Conservation (phyloP, 257 asterid genomes). For the Nemophila menziesii region DNA sequence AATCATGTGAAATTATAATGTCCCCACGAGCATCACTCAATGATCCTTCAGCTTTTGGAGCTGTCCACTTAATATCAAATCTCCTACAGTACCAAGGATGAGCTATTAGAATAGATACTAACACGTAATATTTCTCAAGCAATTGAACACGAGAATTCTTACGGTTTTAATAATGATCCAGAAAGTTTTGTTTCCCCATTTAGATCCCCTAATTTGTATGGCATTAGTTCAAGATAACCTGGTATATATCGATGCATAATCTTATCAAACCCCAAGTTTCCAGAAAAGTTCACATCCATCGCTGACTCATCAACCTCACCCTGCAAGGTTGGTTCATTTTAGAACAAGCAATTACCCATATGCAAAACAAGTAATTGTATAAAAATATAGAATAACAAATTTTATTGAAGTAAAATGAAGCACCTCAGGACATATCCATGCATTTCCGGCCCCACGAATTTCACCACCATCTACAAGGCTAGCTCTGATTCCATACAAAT, state of each 20-base stretch:
- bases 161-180: constrained; percentile 94
- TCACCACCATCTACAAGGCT: constrained; percentile 99
- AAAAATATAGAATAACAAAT: background rate
- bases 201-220: constrained; percentile 72
- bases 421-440: constrained; percentile 99
- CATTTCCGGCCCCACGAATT: constrained; percentile 99
- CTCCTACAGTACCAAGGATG: constrained; percentile 40
- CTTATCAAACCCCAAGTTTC: constrained; percentile 76
- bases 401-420: constrained; percentile 19
- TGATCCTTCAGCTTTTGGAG: constrained; percentile 97
- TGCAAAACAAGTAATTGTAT: background rate
- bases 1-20: constrained; percentile 82
- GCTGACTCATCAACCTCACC: constrained; percentile 95
- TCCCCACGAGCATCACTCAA: constrained; percentile 99
- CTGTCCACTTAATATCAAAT: constrained; percentile 97
- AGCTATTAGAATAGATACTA: constrained; percentile 9
- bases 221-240: constrained; percentile 64
- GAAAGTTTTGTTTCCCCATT: constrained; percentile 96
- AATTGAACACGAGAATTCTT: constrained; percentile 28
- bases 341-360: no score
- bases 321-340: constrained; percentile 31
- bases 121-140: constrained; percentile 11
- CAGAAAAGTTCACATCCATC: constrained; percentile 95
- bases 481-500: constrained; percentile 95
- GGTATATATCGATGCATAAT: constrained; percentile 82